Percentiles rank a stretch among this genome's conserved stretches.
Conservation (phyloP, 2,329 filamentous ascomycete genomes). For the Fusarium sp. region DNA sequence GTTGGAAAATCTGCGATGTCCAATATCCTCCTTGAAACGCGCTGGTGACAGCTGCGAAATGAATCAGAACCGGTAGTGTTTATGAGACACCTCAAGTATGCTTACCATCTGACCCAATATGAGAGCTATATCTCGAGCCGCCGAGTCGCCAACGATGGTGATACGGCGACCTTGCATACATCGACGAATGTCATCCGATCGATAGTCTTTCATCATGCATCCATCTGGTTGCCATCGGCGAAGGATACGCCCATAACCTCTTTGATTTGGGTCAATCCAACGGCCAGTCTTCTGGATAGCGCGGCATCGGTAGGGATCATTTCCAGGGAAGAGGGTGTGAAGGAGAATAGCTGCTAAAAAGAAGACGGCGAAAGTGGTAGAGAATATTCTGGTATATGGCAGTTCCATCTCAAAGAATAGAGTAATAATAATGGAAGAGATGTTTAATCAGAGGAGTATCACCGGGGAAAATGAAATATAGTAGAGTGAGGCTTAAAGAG, state of each 20-base stretch:
- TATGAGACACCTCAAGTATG: accelerated
- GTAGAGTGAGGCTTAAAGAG: too few species aligned
- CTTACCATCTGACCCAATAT: constrained; percentile 49
- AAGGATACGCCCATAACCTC: constrained; percentile 47
- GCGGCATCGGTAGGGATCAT: constrained; percentile 64
- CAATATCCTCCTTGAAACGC: not conserved
- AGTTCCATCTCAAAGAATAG: too few species aligned
- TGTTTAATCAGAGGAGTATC: too few species aligned
- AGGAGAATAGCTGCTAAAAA: not conserved
- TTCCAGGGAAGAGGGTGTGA: constrained; percentile 6
- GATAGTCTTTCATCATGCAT: constrained; percentile 68
- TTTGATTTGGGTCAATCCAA: constrained; percentile 55
- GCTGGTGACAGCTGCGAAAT: not conserved
- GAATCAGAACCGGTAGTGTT: not conserved
- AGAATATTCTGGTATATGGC: too few species aligned
- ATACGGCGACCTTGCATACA: constrained; percentile 64
- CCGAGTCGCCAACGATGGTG: constrained; percentile 69
- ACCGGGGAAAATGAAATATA: too few species aligned
- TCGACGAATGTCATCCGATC: constrained; percentile 57
- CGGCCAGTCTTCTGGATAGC: constrained; percentile 61
- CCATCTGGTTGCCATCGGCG: constrained; percentile 68
- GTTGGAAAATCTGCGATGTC: not conserved
- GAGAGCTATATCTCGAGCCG: constrained; percentile 68
- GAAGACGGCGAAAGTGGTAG: not conserved
- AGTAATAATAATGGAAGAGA: too few species aligned